Evolutionary conservation across 208 protist genomes (phyloP), one percentile per base, ranked within the genome.

Genomic region (Porcisia hertigi): DNA sequence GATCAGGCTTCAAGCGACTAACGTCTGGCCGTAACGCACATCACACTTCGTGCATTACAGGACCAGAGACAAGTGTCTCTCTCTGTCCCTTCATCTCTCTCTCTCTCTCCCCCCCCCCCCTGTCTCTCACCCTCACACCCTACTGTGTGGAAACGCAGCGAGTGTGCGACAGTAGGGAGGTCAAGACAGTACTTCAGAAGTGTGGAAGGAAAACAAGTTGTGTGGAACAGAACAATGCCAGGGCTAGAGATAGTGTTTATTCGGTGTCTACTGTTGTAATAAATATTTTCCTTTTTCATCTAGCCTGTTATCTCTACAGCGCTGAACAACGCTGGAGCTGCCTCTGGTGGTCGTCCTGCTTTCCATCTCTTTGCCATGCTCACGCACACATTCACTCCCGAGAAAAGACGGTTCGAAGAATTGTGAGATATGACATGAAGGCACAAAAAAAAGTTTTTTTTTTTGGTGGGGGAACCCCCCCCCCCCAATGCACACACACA

Each of bases 1-100:
- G 76, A 75, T 1, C 71, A 80, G 36, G 66, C 30, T 9, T 59
- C 7, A 39, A 78, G 1, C 57, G 66, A 54, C 36, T 55, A 64
- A 63, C 5, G 20, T 66, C 5, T 12, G 25, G 1, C 34, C 11
- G 39, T 49, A 49, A 23, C 9, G 12, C 0, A 20, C 12, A 12
- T 30, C 30, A 30, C 30, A 30, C 30, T 30, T 30, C 30, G 30
- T 30, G 30, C 30, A 30, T 30, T 30, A 30, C 30, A 30, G 30
- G 30, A 30, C 30, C 30, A 30, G 30, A 30, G 0, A 30, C 30
- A 30, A 30, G 30, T 30, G 30, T 30, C 30, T 30, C 30, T 30
- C 30, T 30, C 30, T 30, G n/a, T n/a, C n/a, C n/a, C n/a, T n/a
- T n/a, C n/a, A n/a, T n/a, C n/a, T 30, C 30, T 30, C 30, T 30